These are phyloP conservation scores for Fusarium ambrosium DNA, from an alignment of 2,329 filamentous ascomycete species.

Conservation along the genomic window DNA sequence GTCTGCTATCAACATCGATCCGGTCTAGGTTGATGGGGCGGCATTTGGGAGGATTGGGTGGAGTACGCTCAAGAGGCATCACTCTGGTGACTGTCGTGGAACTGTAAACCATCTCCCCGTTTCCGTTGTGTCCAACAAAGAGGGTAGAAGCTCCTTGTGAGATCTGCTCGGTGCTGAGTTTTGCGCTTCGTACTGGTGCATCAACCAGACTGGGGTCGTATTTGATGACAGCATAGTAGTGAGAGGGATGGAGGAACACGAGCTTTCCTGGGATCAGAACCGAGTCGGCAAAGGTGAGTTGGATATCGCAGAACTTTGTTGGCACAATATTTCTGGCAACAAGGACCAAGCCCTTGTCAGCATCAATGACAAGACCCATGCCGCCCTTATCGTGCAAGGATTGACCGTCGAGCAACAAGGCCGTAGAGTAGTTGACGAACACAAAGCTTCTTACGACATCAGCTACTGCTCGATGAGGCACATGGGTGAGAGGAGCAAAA, in stretches of 20 bases:
- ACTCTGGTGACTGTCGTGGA: constrained; percentile 97
- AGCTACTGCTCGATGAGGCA: constrained; percentile 87
- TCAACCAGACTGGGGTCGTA: constrained; percentile 94
- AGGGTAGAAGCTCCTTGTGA: constrained; percentile 94
- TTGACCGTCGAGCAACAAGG: constrained; percentile 87
- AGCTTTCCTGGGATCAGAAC: constrained; percentile 95
- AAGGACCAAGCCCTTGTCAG: constrained; percentile 92
- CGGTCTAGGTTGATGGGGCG: constrained; percentile 95
- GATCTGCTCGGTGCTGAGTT: constrained; percentile 82
- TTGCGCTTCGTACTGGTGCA: constrained; percentile 90
- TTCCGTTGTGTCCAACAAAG: constrained; percentile 97
- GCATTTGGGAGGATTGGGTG: constrained; percentile 91
- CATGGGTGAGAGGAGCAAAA: constrained; percentile 91
- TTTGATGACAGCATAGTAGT: constrained; percentile 95
- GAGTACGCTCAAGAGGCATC: constrained; percentile 91
- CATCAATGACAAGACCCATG: constrained; percentile 95
- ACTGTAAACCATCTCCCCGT: constrained; percentile 91
- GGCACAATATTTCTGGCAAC: constrained; percentile 94
- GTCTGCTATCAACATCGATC: constrained; percentile 93
- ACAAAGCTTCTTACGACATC: constrained; percentile 96
- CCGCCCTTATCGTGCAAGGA: constrained; percentile 80
- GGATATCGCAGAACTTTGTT: constrained; percentile 96
- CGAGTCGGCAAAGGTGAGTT: constrained; percentile 96
- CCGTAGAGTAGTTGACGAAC: constrained; percentile 90
- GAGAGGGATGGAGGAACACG: constrained; percentile 93